Percentiles rank a stretch among this genome's conserved stretches.
These are phyloP conservation scores for Nitzschia palea DNA, from an alignment of 108 stramenopile species.

Conservation along the genomic window DNA sequence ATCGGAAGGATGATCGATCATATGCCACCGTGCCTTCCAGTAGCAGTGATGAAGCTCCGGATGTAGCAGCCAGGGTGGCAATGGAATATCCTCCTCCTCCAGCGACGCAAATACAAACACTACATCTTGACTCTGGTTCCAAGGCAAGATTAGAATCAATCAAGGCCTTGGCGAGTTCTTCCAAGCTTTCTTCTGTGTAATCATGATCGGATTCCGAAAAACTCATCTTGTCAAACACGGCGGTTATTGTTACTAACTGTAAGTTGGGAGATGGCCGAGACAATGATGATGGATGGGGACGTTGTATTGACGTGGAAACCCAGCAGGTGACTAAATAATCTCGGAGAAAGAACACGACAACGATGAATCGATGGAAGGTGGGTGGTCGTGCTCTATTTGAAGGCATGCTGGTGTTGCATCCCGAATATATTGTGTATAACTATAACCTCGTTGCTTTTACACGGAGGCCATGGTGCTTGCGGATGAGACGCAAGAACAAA, in stretches of 20 bases:
- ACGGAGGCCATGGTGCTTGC: too few species aligned
- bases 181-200: constrained; percentile 1
- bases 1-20: constrained; percentile 64
- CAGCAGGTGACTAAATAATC: not conserved
- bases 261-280: too few species aligned
- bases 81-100: constrained; percentile 69
- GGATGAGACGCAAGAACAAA: too few species aligned
- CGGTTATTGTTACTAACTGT: too few species aligned
- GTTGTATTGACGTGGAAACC: not conserved
- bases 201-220: constrained; percentile 10
- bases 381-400: not conserved
- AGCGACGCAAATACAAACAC: constrained; percentile 43
- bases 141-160: not conserved
- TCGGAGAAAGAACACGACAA: not conserved
- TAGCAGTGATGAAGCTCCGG: constrained; percentile 68
- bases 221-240: not conserved
- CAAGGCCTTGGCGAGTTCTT: constrained; percentile 7
- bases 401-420: constrained; percentile 5
- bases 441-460: too few species aligned
- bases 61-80: constrained; percentile 63
- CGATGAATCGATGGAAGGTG: not conserved
- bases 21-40: constrained; percentile 66
- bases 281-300: constrained; percentile 9
- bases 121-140: constrained; percentile 1
- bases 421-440: not conserved